phyloP scores from a whole-genome alignment of 2,329 filamentous ascomycete species.

The Cytospora paraplurivora region DNA sequence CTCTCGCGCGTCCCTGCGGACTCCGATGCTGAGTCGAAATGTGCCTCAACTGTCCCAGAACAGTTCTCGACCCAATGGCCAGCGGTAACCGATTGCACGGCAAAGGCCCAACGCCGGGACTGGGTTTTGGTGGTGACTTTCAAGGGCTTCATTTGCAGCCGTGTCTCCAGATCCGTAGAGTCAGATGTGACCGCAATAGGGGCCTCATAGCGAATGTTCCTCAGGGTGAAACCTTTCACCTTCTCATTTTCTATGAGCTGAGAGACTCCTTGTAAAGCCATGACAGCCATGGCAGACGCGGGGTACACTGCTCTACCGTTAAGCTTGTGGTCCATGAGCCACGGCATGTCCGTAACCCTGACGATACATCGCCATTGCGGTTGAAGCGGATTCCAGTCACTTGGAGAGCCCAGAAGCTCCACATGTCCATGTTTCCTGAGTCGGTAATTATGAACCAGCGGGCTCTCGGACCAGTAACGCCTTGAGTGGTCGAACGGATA shows the following conservation, averaged over 20 bases:
- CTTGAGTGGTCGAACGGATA: conserved; percentile 4
- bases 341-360: neutral
- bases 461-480: neutral
- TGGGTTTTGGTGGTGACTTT: too few relatives aligned
- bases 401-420: conserved; percentile 33
- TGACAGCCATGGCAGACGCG: conserved; percentile 41
- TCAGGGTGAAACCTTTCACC: neutral
- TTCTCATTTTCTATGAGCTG: conserved; percentile 24
- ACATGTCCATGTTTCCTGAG: conserved; percentile 6
- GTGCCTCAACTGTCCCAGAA: too few relatives aligned
- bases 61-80: too few relatives aligned
- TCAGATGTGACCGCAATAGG: neutral
- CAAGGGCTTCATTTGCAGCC: too few relatives aligned
- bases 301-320: conserved; percentile 38
- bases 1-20: too few relatives aligned
- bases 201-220: neutral
- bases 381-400: conserved; percentile 32
- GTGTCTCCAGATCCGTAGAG: too few relatives aligned
- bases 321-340: conserved; percentile 37
- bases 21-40: too few relatives aligned
- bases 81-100: too few relatives aligned
- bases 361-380: conserved; percentile 31
- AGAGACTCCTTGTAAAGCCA: conserved; percentile 43
- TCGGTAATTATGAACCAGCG: neutral
- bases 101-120: too few relatives aligned